A percentile compares a stretch with the other conserved stretches of the same genome.
Conservation (phyloP, 306 rosid genomes). For the Mimosa bimucronata region DNA sequence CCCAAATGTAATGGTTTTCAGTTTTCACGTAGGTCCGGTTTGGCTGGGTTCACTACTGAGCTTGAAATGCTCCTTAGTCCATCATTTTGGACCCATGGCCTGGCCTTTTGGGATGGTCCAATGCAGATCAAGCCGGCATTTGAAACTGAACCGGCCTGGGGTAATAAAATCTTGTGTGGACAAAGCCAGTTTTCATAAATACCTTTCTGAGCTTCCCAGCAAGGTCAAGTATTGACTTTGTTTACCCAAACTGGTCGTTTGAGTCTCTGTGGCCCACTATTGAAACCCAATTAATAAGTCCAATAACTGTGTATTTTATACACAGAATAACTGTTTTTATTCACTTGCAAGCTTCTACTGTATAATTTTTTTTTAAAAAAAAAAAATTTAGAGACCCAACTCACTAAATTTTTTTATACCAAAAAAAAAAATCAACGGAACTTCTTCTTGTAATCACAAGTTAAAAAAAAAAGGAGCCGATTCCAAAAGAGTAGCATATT, state of each 20-base stretch:
- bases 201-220: not conserved
- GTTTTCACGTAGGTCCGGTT: not conserved
- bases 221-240: not conserved
- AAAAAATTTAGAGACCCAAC: too few species aligned
- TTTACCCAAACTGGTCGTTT: not conserved
- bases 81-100: not conserved
- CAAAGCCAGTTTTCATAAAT: not conserved
- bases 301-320: not conserved
- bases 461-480: too few species aligned
- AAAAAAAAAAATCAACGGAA: too few species aligned
- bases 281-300: not conserved
- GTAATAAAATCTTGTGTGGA: not conserved
- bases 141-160: not conserved
- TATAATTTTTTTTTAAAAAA: not conserved
- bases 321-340: not conserved
- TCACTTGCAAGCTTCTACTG: not conserved
- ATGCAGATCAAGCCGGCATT: not conserved
- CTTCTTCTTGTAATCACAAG: too few species aligned
- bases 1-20: not conserved
- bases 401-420: too few species aligned
- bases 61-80: not conserved
- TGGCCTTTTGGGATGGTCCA: not conserved
- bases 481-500: too few species aligned
- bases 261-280: not conserved
- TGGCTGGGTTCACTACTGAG: not conserved